A percentile compares a stretch with the other conserved stretches of the same genome.
Conservation (phyloP, 805 yeast species). For the Ogataea nakhonphanomensis region DNA sequence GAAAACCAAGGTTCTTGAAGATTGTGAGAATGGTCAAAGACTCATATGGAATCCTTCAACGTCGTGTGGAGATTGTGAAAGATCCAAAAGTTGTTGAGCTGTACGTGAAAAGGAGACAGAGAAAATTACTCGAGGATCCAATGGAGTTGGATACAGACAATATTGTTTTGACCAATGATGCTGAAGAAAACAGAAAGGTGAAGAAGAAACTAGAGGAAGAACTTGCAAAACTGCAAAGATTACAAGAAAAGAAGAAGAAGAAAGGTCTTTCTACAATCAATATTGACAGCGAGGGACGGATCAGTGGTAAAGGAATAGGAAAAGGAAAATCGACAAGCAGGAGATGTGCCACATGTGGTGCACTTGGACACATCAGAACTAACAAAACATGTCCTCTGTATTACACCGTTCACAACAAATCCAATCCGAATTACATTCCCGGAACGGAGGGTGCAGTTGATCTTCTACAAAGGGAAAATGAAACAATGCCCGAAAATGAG, state of each 20-base stretch:
- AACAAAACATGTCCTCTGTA: conserved; percentile 90
- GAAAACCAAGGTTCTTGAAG: conserved; percentile 38
- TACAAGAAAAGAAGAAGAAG: conserved; percentile 51
- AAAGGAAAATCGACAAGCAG: conserved; percentile 72
- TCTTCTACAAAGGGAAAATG: conserved; percentile 11
- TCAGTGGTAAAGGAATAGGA: conserved; percentile 67
- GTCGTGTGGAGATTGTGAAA: conserved; percentile 70
- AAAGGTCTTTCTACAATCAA: conserved; percentile 33
- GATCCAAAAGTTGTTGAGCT: conserved; percentile 88
- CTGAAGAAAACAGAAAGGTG: conserved; percentile 74
- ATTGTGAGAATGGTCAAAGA: conserved; percentile 81
- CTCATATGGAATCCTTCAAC: conserved; percentile 79
- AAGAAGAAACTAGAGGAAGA: conserved; percentile 77
- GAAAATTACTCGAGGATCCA: conserved; percentile 32
- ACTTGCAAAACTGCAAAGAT: conserved; percentile 75
- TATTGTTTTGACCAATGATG: conserved; percentile 74
- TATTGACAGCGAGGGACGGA: conserved; percentile 35
- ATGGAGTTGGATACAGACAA: conserved; percentile 68
- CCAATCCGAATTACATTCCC: conserved; percentile 34
- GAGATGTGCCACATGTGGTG: conserved; percentile 93
- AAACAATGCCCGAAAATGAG: background rate
- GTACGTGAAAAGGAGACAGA: conserved; percentile 57
- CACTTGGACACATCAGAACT: conserved; percentile 90
- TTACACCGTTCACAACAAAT: conserved; percentile 38
- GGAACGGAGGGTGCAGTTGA: conserved; percentile 30